Evolutionary conservation across 495 filamentous ascomycete genomes (phyloP).

Genomic region (Recurvomyces mirabilis): DNA sequence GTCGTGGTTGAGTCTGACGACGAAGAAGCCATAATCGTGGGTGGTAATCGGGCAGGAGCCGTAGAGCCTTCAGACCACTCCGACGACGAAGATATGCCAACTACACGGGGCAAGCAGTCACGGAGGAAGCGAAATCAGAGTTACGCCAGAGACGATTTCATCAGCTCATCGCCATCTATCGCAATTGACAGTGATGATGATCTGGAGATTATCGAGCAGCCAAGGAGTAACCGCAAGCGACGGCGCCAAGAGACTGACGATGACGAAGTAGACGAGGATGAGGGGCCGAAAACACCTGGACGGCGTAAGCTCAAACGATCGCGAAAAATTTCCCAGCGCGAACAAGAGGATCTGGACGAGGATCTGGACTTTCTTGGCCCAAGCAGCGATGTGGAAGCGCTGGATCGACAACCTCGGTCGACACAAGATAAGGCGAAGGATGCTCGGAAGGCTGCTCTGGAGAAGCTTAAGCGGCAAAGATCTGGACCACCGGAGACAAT

Average conservation of each 20-base stretch:
- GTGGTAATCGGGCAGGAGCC: too few species aligned
- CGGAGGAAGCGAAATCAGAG: constrained; percentile 1
- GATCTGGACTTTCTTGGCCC: constrained; percentile 29
- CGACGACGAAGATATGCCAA: constrained; percentile 19
- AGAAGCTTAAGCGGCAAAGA: constrained; percentile 24
- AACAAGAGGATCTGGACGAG: constrained; percentile 29
- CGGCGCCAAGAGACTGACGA: constrained; percentile 14
- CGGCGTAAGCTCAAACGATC: constrained; percentile 3
- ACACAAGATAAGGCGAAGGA: constrained; percentile 12
- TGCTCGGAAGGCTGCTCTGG: constrained; percentile 24
- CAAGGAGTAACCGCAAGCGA: not conserved
- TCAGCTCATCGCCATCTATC: constrained; percentile 10
- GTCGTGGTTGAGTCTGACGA: constrained; percentile 7
- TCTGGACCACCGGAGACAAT: constrained; percentile 6
- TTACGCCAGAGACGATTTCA: constrained; percentile 9
- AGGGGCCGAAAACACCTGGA: constrained; percentile 2
- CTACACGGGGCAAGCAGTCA: constrained; percentile 8
- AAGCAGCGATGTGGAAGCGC: constrained; percentile 18
- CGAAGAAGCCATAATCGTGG: constrained; percentile 10
- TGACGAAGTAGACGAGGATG: constrained; percentile 22
- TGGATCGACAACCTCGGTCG: constrained; percentile 10
- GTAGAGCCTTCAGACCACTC: too few species aligned
- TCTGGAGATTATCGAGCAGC: constrained; percentile 16
- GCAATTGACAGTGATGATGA: constrained; percentile 18
- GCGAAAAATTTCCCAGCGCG: constrained; percentile 15